Base-by-base conservation (phyloP, 208 protist genomes). In the Ichthyophonus hoferi region DNA sequence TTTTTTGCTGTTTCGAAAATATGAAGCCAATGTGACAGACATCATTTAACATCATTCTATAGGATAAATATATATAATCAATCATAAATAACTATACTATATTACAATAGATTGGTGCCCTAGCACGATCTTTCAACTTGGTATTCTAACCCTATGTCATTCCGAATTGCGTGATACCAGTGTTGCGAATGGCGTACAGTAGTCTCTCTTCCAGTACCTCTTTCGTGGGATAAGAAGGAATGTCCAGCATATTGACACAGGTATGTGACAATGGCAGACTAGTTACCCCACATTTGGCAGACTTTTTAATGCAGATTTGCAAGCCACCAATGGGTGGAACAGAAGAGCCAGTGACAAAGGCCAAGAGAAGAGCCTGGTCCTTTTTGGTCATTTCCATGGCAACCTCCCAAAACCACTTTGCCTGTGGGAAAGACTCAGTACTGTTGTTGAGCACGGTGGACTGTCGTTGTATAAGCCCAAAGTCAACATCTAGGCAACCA, bases 391-490 rank as follows among this genome's bases (percentile, higher is more conserved):
- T 79, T 34, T 2, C 24, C 83, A 50, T 37, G 3, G 67, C 83
- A 67, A 40, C 40, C 83, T 87, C 83, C 24, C 40, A 87, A 31
- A 87, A 87, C 83, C 83, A 87, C 2, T 87, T 37, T 17, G 31
- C 38, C 83, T 81, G 83, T 2, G 33, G 83, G 17, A 7, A 12
- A 17, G 14, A 31, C 40, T 42, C 35, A 17, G 14, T 35, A 83
- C 14, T 7, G n/a, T n/a, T n/a, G n/a, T n/a, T n/a, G 79, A 35
- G 38, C n/a, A 24, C 31, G 35, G 14, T 40, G 7, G 34, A 40
- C 35, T 40, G 38, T 35, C 12, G 14, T 7, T 24, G 79, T 31
- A 83, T 40, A 12, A 35, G 7, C 33, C 3, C 83, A 33, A 87
- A 40, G 40, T 40, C 34, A 79, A 87, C 34, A n/a, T 79, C 40